Evolutionary conservation across 805 yeast genomes (phyloP).

Genomic region (Komagataella mondaviorum): DNA sequence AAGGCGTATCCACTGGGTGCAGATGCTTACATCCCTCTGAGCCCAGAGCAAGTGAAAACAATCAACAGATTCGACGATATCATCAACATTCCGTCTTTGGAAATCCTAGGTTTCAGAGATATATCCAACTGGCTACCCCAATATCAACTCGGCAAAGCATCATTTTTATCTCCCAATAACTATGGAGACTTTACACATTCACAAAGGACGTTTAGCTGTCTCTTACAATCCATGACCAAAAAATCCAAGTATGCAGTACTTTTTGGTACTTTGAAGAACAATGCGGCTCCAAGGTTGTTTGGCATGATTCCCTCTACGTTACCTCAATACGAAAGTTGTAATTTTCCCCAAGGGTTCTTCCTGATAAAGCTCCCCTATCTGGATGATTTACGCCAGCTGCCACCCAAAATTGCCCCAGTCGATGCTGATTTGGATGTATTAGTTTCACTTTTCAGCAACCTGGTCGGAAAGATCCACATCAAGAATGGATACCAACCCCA

Average conservation of each 20-base stretch:
- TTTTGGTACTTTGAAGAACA: slow-evolving; percentile 51
- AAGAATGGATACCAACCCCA: slow-evolving; percentile 39
- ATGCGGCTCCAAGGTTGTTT: slow-evolving; percentile 41
- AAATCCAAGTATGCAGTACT: slow-evolving; percentile 47
- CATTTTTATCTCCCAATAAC: slow-evolving; percentile 54
- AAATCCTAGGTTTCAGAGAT: slow-evolving; percentile 55
- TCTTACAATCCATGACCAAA: slow-evolving; percentile 45
- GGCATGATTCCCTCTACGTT: slow-evolving; percentile 41
- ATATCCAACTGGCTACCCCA: slow-evolving; percentile 29
- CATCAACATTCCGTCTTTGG: slow-evolving; percentile 33
- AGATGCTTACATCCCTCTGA: slow-evolving; percentile 22
- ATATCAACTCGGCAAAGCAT: slow-evolving; percentile 39
- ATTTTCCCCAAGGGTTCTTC: slow-evolving; percentile 62
- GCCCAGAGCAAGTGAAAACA: slow-evolving; percentile 20
- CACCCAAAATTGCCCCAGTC: slow-evolving; percentile 18
- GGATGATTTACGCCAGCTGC: slow-evolving; percentile 62
- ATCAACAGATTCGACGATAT: slow-evolving; percentile 19
- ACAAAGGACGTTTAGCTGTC: slow-evolving; percentile 46
- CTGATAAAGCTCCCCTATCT: slow-evolving; percentile 56
- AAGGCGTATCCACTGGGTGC: slow-evolving; percentile 34
- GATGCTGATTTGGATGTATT: slow-evolving; percentile 10
- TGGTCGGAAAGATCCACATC: slow-evolving; percentile 27
- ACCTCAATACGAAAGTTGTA: background rate
- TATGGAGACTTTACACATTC: slow-evolving; percentile 50
- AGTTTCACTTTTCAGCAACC: slow-evolving; percentile 11